Evolutionary conservation across 257 asterid genomes (phyloP), one percentile per base, ranked within the genome.

Genomic region (Penstemon newberryi): DNA sequence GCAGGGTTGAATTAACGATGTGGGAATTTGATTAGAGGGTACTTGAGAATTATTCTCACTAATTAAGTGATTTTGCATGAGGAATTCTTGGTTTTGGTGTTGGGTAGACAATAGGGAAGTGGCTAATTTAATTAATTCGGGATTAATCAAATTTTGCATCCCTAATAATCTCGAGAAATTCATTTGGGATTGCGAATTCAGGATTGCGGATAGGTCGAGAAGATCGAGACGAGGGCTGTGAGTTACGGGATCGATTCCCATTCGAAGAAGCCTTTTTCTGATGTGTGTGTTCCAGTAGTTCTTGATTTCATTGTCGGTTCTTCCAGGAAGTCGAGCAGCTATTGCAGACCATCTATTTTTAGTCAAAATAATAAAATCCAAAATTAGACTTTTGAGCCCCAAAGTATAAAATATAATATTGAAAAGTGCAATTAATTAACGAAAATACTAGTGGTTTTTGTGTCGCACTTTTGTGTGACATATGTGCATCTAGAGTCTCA

Each of bases 201-300:
- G 46, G 42, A 83, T 60, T 1, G 81, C 70, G 11, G 87, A 76
- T 44, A 81, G 73, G 44, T 86, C 84, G 36, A 83, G 87, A 65
- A 86, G 85, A 75, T 83, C 89, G 4, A 83, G 87, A 1, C 85
- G 82, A 39, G 90, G 85, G 38, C 70, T 79, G 54, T 87, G 94
- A 1, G 94, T 87, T 15, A 80, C 82, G 0, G 90, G 94, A 25
- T 87, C 94, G 58, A 87, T 82, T 61, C 94, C 94, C 88, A 82
- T 82, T 50, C 90, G 56, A 0, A 87, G 79, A 51, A 87, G 86
- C 74, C 82, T 85, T 72, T 85, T 87, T 18, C 88, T 69, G 8
- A 87, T 82, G 65, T 81, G 87, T 3, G 91, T 84, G 71, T 87
- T 86, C 93, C 93, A 86, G 7, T 82, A 86, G 8, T 86, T 86